Base-by-base conservation (phyloP, 345 rosid species). In the Corchorus capsularis region DNA sequence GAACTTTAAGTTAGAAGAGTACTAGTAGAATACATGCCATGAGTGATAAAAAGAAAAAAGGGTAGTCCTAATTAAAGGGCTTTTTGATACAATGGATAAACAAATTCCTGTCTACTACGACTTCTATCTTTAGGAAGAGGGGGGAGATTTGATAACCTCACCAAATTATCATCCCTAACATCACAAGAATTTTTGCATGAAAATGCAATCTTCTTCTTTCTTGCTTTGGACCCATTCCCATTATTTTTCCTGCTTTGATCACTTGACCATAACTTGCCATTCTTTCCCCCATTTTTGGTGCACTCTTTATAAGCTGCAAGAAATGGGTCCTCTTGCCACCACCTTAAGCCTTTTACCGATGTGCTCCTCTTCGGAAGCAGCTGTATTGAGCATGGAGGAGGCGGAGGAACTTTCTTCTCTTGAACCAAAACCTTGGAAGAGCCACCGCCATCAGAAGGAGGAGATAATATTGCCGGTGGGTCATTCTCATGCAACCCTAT, bases 241-340 rank as follows among this genome's bases (percentile, higher is more conserved):
- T 14, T 67, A 15, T 14, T 67, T 50, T 34, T 82, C 78, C 76
- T 78, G 15, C 63, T 67, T 9, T 27, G 27, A 27, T 71, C 80
- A 17, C 77, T 32, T 45, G 50, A 16, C 43, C 19, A 6, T 54
- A 55, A 20, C 81, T 77, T 70, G 34, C 14, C 55, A 27, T 56
- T 39, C 6, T 39, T 73, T 11, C 53, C 50, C 9, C 13, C 55
- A 32, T 62, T 81, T 73, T 83, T 91, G 20, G 89, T 87, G 84
- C 95, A 91, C 78, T 87, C 88, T 82, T 87, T 89, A 66, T 82
- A 89, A 46, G 95, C 95, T 8, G 79, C 87, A 20, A 89, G 80
- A 64, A 91, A 91, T 32, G 95, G 95, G 75, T 90, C 94, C 32
- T 86, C 82, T 32, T 76, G 81, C 87, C 76, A 82, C 84, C 84